A percentile compares a stretch with the other conserved stretches of the same genome.
phyloP scores from a whole-genome alignment of 1,284 basidiomycete species.

The Cystobasidiaceae sp. region DNA sequence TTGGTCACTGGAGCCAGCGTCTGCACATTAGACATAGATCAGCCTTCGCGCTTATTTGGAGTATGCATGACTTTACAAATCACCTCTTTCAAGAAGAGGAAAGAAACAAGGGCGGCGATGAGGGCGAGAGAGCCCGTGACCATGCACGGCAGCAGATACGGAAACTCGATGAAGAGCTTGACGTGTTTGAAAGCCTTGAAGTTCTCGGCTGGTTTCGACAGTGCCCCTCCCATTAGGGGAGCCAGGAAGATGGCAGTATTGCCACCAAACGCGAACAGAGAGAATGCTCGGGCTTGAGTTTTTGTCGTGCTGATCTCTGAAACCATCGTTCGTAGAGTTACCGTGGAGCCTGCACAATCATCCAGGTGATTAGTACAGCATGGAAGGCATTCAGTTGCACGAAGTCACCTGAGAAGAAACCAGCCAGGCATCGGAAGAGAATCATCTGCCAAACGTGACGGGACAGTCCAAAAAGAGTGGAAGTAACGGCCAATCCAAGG shows the following conservation, averaged over 20 bases:
- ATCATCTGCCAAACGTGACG: conserved; percentile 43
- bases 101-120: conserved; percentile 41
- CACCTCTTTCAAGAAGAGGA: conserved; percentile 46
- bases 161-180: conserved; percentile 39
- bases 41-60: neutral
- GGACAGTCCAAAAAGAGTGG: conserved; percentile 47
- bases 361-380: no score
- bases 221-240: conserved; percentile 43
- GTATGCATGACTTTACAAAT: neutral
- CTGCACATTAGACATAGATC: neutral
- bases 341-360: neutral
- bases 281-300: conserved; percentile 41
- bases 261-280: conserved; percentile 41
- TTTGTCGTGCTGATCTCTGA: conserved; percentile 39
- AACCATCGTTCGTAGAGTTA: conserved; percentile 40
- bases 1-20: neutral
- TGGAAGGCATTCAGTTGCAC: no score
- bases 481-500: conserved; percentile 45
- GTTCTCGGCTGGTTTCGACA: conserved; percentile 42
- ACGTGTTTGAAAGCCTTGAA: conserved; percentile 38
- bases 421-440: conserved; percentile 38
- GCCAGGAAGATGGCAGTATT: conserved; percentile 40
- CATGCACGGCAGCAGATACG: conserved; percentile 48
- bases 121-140: conserved; percentile 44
- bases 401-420: conserved; percentile 41